Evolutionary conservation across 2,329 filamentous ascomycete genomes (phyloP).

Genomic region (Aspergillus thermomutatus): DNA sequence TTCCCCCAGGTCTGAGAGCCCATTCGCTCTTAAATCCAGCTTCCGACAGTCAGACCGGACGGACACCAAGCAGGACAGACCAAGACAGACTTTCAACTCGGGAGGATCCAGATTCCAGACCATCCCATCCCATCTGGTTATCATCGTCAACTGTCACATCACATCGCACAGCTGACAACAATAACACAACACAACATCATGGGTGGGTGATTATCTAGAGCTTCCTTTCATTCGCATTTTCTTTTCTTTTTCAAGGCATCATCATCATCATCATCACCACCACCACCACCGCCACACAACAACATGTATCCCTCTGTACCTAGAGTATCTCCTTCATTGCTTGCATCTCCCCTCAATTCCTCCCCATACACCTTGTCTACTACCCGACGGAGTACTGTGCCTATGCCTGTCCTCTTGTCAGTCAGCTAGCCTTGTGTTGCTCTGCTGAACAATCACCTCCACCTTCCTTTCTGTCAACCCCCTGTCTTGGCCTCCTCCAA

Average conservation of each 20-base stretch:
- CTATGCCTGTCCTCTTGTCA: background rate
- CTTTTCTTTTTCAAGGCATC: constrained; percentile 13
- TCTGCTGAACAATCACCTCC: constrained; percentile 2
- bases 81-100: background rate
- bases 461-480: background rate
- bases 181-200: constrained; percentile 5
- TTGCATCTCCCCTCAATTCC: background rate
- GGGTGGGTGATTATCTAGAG: constrained; percentile 15
- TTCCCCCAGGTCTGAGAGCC: background rate
- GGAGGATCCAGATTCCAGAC: constrained; percentile 1
- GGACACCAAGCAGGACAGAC: background rate
- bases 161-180: constrained; percentile 1
- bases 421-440: constrained; percentile 8
- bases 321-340: background rate
- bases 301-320: background rate
- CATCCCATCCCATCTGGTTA: constrained; percentile 7
- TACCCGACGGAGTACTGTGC: background rate
- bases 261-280: constrained; percentile 3
- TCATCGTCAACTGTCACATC: constrained; percentile 6
- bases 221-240: constrained; percentile 4
- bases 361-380: background rate
- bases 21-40: background rate
- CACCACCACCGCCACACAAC: background rate
- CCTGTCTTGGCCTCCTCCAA: constrained; percentile 7
- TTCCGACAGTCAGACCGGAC: background rate